Evolutionary conservation across 768 basidiomycete genomes (phyloP).

Genomic region (Trametes elegans): DNA sequence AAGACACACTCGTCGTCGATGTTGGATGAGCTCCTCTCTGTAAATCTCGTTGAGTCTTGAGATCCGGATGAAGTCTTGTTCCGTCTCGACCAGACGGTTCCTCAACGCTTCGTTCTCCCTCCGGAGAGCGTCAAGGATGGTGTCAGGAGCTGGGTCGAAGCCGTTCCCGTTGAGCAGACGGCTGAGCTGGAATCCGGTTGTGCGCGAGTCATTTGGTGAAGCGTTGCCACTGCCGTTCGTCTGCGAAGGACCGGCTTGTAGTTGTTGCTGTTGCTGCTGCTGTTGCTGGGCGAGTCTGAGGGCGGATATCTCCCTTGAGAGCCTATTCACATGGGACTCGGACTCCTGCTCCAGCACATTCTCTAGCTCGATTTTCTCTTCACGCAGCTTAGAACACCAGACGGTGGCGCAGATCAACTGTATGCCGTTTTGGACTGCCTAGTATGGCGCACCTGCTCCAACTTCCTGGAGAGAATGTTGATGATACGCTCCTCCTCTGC

Average conservation of each 20-base stretch:
- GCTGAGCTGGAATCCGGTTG: conserved; percentile 1
- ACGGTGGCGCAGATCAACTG: neutral
- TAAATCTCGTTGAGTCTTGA: conserved; percentile 79
- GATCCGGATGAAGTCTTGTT: conserved; percentile 74
- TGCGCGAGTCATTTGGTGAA: conserved; percentile 22
- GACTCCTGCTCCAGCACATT: conserved; percentile 82
- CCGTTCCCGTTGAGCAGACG: conserved; percentile 15
- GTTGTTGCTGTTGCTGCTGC: conserved; percentile 45
- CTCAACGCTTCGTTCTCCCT: conserved; percentile 78
- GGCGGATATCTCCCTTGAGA: conserved; percentile 67
- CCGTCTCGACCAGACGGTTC: conserved; percentile 64
- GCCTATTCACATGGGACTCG: conserved; percentile 79
- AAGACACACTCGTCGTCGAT: conserved; percentile 65
- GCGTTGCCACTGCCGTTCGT: conserved; percentile 27
- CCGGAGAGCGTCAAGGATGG: conserved; percentile 73
- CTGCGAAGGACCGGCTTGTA: conserved; percentile 42
- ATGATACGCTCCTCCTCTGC: conserved; percentile 90
- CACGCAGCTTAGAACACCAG: conserved; percentile 55
- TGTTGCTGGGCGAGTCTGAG: conserved; percentile 59
- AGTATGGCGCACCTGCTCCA: conserved; percentile 63
- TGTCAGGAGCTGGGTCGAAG: conserved; percentile 41
- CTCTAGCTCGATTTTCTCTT: conserved; percentile 83
- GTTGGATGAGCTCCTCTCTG: conserved; percentile 79
- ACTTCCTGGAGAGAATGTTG: conserved; percentile 76
- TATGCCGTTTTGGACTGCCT: neutral